Percentiles rank a stretch among this genome's conserved stretches.
phyloP scores from a whole-genome alignment of 352 stramenopile genomes.

The Phytopythium mirpurense region DNA sequence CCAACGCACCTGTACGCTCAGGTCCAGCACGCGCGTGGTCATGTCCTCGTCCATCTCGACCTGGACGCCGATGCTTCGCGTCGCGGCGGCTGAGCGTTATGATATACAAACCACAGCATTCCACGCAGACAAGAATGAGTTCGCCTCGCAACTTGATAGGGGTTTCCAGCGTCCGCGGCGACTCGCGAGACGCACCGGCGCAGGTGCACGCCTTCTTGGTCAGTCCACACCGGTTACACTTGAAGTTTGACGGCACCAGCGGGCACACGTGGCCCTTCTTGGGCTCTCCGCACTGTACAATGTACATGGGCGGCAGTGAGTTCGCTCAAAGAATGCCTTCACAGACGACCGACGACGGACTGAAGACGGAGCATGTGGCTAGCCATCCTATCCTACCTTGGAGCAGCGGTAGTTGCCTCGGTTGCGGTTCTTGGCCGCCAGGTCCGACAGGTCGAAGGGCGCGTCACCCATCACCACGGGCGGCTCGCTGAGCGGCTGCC shows the following conservation, averaged over 20 bases:
- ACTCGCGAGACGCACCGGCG: slow-evolving; percentile 27
- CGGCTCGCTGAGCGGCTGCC: slow-evolving; percentile 15
- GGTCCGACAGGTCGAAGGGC: slow-evolving; percentile 35
- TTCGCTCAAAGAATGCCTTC: too few species aligned
- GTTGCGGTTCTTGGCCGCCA: slow-evolving; percentile 62
- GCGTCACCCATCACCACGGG: slow-evolving; percentile 13
- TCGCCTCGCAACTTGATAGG: too few species aligned
- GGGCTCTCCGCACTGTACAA: slow-evolving; percentile 62
- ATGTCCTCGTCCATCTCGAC: slow-evolving; percentile 80
- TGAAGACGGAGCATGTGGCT: too few species aligned
- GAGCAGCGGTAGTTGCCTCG: slow-evolving; percentile 85
- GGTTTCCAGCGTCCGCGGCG: too few species aligned
- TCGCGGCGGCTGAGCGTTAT: slow-evolving; percentile 40
- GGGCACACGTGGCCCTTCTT: slow-evolving; percentile 87
- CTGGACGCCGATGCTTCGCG: slow-evolving; percentile 63
- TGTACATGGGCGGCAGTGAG: too few species aligned
- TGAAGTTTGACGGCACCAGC: slow-evolving; percentile 77
- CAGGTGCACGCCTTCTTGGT: slow-evolving; percentile 77
- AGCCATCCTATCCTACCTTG: slow-evolving; percentile 49
- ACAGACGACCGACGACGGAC: too few species aligned
- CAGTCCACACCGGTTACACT: slow-evolving; percentile 69
- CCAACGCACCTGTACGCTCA: slow-evolving; percentile 76
- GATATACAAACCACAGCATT: too few species aligned
- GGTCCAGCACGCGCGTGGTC: slow-evolving; percentile 69
- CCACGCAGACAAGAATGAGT: too few species aligned